Percentiles rank a stretch among this genome's conserved stretches.
These are phyloP conservation scores for Brassica juncea DNA, from an alignment of 345 rosid genomes.

Conservation along the genomic window DNA sequence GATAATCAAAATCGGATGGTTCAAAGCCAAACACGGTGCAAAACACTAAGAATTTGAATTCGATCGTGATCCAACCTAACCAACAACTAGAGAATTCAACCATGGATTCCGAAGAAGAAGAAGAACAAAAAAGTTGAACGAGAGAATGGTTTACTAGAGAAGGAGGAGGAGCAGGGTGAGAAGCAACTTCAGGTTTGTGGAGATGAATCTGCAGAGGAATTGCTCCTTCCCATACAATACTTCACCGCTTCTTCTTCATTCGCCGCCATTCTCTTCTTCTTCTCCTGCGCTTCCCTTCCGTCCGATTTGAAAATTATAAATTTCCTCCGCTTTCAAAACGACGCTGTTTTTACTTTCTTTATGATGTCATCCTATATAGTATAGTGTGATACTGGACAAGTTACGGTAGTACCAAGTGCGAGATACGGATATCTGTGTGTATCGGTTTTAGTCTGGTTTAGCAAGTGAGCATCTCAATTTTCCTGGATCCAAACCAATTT, in stretches of 20 bases:
- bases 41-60: background rate
- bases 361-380: constrained; percentile 17
- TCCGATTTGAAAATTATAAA: background rate
- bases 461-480: background rate
- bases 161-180: constrained; percentile 85
- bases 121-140: background rate
- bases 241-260: constrained; percentile 68
- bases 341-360: background rate
- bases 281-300: constrained; percentile 6
- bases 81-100: background rate
- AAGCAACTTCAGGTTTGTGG: constrained; percentile 82
- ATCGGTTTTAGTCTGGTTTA: background rate
- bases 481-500: background rate
- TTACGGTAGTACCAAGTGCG: too few species aligned
- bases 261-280: constrained; percentile 31
- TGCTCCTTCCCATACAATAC: constrained; percentile 87
- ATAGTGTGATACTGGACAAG: background rate
- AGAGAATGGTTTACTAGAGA: constrained; percentile 46
- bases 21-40: background rate
- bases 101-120: background rate
- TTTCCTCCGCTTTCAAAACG: background rate
- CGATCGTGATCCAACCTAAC: constrained; percentile 20
- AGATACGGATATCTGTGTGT: too few species aligned
- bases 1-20: background rate
- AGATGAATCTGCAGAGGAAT: constrained; percentile 89